Conservation (phyloP, 495 filamentous ascomycete genomes). For the Aspergillus incahuasiensis region DNA sequence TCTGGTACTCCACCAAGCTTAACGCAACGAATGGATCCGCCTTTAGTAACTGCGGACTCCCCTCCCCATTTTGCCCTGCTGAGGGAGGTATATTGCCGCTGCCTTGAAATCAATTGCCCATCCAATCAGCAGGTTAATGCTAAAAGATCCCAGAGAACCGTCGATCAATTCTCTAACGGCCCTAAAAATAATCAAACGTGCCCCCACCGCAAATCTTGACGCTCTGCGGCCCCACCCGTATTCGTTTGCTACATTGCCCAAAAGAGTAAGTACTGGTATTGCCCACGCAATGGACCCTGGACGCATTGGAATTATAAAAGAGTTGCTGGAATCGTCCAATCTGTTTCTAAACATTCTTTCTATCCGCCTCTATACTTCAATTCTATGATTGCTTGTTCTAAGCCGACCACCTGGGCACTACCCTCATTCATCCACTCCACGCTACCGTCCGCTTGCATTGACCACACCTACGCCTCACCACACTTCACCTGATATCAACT, state of each 20-base stretch:
- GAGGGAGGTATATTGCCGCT: not conserved
- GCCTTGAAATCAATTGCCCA: not conserved
- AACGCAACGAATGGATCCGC: too few relatives aligned
- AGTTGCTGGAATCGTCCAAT: not conserved
- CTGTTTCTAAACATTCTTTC: not conserved
- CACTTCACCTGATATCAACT: too few relatives aligned
- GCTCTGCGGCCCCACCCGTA: conserved; percentile 24
- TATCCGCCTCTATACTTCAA: not conserved
- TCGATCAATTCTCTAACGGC: not conserved
- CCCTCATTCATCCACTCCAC: too few relatives aligned
- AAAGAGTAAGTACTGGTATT: conserved; percentile 14
- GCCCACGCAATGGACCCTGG: conserved; percentile 3
- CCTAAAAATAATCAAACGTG: conserved; percentile 1
- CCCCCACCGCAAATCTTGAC: not conserved
- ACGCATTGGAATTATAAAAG: conserved; percentile 19
- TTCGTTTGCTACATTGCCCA: conserved; percentile 29
- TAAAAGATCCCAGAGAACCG: not conserved
- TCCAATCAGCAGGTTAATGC: not conserved
- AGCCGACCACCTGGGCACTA: too few relatives aligned
- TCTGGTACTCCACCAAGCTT: not conserved
- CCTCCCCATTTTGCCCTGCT: too few relatives aligned
- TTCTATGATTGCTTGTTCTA: not conserved
- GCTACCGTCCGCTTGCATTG: too few relatives aligned
- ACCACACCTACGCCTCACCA: too few relatives aligned
- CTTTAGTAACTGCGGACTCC: too few relatives aligned